Conservation (phyloP, 768 basidiomycete genomes). For the Pleurotus tuber-regium region DNA sequence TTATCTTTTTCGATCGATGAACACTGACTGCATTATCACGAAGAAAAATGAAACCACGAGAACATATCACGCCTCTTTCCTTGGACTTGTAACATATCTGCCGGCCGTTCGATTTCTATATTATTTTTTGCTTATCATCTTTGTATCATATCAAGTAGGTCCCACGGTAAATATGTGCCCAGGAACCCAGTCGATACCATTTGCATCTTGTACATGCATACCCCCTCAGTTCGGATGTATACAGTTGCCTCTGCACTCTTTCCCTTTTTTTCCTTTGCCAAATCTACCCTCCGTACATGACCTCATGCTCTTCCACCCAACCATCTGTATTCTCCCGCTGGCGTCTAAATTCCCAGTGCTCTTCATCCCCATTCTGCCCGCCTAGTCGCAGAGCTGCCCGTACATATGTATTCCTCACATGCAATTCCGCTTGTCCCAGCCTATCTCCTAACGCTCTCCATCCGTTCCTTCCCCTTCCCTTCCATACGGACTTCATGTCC, state of each 20-base stretch:
- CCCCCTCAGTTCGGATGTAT: conserved; percentile 10
- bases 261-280: not conserved
- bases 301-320: conserved; percentile 1
- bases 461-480: not conserved
- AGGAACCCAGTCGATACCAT: conserved; percentile 6
- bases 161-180: not conserved
- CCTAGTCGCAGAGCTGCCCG: conserved; percentile 1
- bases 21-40: not conserved
- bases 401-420: conserved; percentile 8
- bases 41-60: conserved; percentile 3
- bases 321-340: not conserved
- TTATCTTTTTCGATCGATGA: conserved; percentile 10
- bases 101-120: not conserved
- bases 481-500: not conserved
- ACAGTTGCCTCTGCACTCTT: not conserved
- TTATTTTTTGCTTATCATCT: not conserved
- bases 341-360: not conserved
- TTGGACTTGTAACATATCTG: not conserved
- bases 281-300: not conserved
- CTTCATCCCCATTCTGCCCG: not conserved
- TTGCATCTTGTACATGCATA: conserved; percentile 9
- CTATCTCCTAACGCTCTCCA: conserved; percentile 4
- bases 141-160: conserved; percentile 8
- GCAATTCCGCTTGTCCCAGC: not conserved
- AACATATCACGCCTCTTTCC: not conserved